phyloP scores from a whole-genome alignment of 2,329 filamentous ascomycete species.

The Sphaerostilbella broomeana region DNA sequence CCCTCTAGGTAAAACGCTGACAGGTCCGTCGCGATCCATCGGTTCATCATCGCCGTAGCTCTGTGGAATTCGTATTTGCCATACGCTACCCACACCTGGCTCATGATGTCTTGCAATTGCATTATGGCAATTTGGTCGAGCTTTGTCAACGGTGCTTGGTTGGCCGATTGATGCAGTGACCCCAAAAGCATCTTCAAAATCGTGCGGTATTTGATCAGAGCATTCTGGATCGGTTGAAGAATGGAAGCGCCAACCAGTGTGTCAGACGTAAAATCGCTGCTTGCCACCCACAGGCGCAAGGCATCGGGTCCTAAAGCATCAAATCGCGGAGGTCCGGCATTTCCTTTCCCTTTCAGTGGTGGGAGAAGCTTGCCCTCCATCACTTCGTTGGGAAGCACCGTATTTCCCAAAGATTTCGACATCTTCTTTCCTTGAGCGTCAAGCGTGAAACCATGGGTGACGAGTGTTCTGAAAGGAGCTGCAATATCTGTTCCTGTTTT shows the following conservation, averaged over 20 bases:
- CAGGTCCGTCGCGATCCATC: conserved; percentile 74
- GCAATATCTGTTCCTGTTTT: conserved; percentile 20
- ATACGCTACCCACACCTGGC: conserved; percentile 58
- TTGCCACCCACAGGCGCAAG: conserved; percentile 83
- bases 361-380: conserved; percentile 77
- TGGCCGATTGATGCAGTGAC: conserved; percentile 53
- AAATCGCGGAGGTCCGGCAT: conserved; percentile 36
- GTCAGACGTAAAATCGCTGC: conserved; percentile 85
- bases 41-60: conserved; percentile 65
- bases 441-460: conserved; percentile 92
- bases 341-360: conserved; percentile 56
- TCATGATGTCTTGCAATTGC: conserved; percentile 62
- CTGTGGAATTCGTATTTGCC: conserved; percentile 75
- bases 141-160: conserved; percentile 45
- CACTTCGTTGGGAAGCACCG: conserved; percentile 72
- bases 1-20: conserved; percentile 93
- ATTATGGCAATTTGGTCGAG: conserved; percentile 70
- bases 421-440: conserved; percentile 92
- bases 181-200: conserved; percentile 89
- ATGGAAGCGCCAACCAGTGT: conserved; percentile 74
- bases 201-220: conserved; percentile 78
- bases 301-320: conserved; percentile 80
- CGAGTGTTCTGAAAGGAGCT: conserved; percentile 78
- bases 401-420: conserved; percentile 95
- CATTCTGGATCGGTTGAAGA: conserved; percentile 67